Evolutionary conservation across 257 asterid species (phyloP), one percentile per base, ranked within the genome.

Genomic region (Thymus mandschuricus): DNA sequence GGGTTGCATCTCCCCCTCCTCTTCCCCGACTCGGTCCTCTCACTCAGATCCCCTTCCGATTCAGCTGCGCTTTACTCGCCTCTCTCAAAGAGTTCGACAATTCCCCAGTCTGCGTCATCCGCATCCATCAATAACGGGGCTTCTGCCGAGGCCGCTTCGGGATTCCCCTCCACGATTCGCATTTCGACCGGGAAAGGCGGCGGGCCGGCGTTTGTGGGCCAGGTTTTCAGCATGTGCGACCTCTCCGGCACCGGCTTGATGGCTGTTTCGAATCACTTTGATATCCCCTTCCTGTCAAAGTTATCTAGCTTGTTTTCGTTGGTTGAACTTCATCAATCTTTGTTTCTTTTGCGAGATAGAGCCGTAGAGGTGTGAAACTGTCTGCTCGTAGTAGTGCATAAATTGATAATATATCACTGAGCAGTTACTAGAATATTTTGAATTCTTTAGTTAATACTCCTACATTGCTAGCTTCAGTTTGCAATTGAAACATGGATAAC

Each of bases 171-270:
- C 46, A 44, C 95, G 34, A 89, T 87, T 57, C 85, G 83, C 33
- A 70, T 89, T 59, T 83, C 86, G 13, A 70, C 86, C 48, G 87
- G 89, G n/a, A 80, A 84, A 70, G 78, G 76, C 45, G 84, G 87
- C 12, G 96, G 97, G 3, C 97, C 98, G 76, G 97, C 96, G 10
- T 93, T 93, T 40, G 96, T 89, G 28, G 98, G 97, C 55, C 96
- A 89, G 81, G 96, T 91, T 77, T 93, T 89, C 81, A 91, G 97
- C 80, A 93, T 91, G 98, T 87, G 96, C 78, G 97, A 93, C 87
- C 89, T 89, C 71, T 86, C 98, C 30, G 96, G 97, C 38, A 93
- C 97, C 4, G 96, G 96, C 29, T 89, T 93, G 69, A 91, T 93
- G 96, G 92, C 96, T 41, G 96, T 91, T 11, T 91, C 97, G 5